A percentile compares a stretch with the other conserved stretches of the same genome.
phyloP scores from a whole-genome alignment of 345 rosid genomes.

The Dovyalis caffra region DNA sequence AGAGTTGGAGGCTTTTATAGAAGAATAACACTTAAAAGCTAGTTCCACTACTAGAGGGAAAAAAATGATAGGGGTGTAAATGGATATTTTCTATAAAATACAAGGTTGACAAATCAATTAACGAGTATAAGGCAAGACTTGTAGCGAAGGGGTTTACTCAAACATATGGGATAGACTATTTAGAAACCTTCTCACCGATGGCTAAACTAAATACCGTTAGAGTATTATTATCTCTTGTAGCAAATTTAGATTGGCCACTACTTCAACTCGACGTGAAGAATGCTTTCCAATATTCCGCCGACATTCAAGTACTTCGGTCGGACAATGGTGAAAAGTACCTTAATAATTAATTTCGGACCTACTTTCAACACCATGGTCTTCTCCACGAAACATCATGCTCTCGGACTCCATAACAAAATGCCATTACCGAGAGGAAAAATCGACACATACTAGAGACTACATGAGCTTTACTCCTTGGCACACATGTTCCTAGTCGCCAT shows the following conservation, averaged over 20 bases:
- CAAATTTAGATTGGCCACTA: not conserved
- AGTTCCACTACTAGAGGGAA: not conserved
- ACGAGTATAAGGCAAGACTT: not conserved
- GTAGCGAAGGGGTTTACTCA: too few species aligned
- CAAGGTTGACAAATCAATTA: not conserved
- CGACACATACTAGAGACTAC: not conserved
- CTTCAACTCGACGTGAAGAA: too few species aligned
- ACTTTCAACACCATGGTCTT: not conserved
- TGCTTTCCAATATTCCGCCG: constrained; percentile 1
- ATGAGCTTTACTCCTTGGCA: not conserved
- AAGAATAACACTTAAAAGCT: not conserved
- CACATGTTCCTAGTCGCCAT: too few species aligned
- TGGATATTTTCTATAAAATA: not conserved
- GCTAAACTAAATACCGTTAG: too few species aligned
- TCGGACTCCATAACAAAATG: not conserved
- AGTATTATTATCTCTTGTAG: not conserved
- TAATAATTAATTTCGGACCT: not conserved
- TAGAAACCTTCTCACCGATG: too few species aligned
- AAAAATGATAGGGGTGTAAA: not conserved
- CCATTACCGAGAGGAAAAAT: not conserved
- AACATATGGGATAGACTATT: too few species aligned
- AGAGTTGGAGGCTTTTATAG: not conserved
- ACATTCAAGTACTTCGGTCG: not conserved
- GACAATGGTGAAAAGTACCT: not conserved
- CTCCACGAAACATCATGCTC: not conserved